phyloP scores from a whole-genome alignment of 257 asterid genomes.

The Avicennia marina region DNA sequence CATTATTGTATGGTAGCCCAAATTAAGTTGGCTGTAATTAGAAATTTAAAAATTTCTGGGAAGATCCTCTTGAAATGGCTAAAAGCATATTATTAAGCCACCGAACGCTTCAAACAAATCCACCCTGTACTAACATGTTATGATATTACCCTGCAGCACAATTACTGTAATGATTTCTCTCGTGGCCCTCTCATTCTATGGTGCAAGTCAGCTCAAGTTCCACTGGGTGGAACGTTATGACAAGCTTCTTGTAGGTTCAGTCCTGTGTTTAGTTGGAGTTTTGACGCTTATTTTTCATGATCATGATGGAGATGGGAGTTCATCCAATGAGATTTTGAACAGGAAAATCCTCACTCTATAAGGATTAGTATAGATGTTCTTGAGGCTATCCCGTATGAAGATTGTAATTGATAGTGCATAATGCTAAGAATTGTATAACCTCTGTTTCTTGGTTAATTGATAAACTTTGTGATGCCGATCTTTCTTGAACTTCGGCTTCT shows the following conservation, averaged over 20 bases:
- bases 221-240: constrained; percentile 97
- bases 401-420: constrained; percentile 9
- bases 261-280: constrained; percentile 80
- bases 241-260: constrained; percentile 95
- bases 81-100: no score
- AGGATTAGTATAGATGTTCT: constrained; percentile 2
- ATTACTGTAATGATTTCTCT: constrained; percentile 90
- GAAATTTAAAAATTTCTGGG: no score
- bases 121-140: no score
- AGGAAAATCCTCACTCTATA: constrained; percentile 53
- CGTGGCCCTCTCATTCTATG: constrained; percentile 94
- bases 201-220: constrained; percentile 98
- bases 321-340: constrained; percentile 42
- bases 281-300: constrained; percentile 86
- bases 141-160: constrained; percentile 50
- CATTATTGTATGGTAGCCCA: not conserved
- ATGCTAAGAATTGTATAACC: constrained; percentile 13
- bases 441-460: not conserved
- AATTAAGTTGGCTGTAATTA: no score
- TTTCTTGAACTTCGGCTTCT: no score
- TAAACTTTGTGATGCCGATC: constrained; percentile 6
- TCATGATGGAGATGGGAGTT: constrained; percentile 42
- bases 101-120: no score
- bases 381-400: constrained; percentile 13
- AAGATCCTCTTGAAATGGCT: no score